Evolutionary conservation across 1,284 basidiomycete genomes (phyloP).

Genomic region (Trametes pubescens): DNA sequence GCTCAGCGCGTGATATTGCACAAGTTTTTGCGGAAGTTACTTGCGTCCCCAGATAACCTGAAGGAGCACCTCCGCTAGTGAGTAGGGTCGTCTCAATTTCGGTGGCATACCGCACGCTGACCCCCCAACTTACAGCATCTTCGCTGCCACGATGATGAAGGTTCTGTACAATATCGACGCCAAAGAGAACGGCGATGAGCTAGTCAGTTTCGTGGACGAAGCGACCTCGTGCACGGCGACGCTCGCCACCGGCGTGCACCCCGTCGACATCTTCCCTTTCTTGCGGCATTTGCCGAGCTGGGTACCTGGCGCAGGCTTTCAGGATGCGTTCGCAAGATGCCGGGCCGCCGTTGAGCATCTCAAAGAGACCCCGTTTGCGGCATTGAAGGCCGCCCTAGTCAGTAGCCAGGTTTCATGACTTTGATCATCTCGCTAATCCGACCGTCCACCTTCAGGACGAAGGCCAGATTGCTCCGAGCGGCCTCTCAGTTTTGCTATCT

Average conservation of each 20-base stretch:
- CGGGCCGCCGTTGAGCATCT: constrained; percentile 16
- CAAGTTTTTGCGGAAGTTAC: constrained; percentile 10
- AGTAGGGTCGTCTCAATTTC: no score
- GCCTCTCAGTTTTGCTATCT: background rate
- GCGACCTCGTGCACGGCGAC: background rate
- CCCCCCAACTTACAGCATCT: constrained; percentile 14
- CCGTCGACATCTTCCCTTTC: constrained; percentile 33
- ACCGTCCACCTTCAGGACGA: background rate
- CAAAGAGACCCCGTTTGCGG: constrained; percentile 17
- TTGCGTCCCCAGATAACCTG: constrained; percentile 7
- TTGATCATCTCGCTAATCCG: background rate
- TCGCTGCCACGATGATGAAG: constrained; percentile 17
- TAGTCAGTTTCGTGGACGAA: constrained; percentile 6
- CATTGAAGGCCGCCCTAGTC: constrained; percentile 13
- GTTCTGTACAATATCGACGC: constrained; percentile 20
- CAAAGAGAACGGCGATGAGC: constrained; percentile 12
- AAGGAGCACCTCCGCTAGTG: constrained; percentile 23
- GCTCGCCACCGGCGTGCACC: constrained; percentile 7
- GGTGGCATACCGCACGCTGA: no score
- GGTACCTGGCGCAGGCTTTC: constrained; percentile 38
- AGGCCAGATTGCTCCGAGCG: background rate
- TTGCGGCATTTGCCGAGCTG: constrained; percentile 36
- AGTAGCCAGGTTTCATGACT: no score
- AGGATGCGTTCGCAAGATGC: constrained; percentile 36
- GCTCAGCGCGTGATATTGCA: constrained; percentile 6